Evolutionary conservation across 495 filamentous ascomycete species (phyloP).

Genomic region (Xylaria curta): DNA sequence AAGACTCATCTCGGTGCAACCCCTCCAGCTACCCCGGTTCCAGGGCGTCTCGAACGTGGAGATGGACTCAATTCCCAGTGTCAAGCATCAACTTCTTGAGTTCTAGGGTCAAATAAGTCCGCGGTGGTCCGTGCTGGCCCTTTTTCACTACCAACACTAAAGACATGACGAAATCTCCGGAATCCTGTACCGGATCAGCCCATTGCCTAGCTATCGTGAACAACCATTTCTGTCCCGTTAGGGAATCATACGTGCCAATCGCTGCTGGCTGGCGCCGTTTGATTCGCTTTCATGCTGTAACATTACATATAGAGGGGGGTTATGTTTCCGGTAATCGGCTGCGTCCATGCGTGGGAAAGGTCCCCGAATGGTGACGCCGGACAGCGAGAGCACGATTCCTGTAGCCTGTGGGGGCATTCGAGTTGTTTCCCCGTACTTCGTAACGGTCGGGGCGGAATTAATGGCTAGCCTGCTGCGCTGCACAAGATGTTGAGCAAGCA

Average conservation of each 20-base stretch:
- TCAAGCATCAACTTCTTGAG: not conserved
- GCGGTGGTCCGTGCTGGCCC: not conserved
- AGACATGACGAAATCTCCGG: conserved; percentile 16
- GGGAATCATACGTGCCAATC: not conserved
- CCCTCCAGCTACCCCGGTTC: conserved; percentile 19
- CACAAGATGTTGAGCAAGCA: not conserved
- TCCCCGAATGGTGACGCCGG: conserved; percentile 21
- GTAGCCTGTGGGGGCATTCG: not conserved
- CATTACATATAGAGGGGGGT: not conserved
- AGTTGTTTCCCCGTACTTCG: conserved; percentile 18
- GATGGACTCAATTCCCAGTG: conserved; percentile 1
- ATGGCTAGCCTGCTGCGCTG: not conserved
- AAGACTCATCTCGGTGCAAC: conserved; percentile 20
- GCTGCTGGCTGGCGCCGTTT: conserved; percentile 3
- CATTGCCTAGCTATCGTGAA: not conserved
- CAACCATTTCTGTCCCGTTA: not conserved
- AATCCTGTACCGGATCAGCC: conserved; percentile 25
- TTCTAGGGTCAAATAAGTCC: not conserved
- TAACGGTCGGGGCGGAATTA: conserved; percentile 13
- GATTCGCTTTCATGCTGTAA: conserved; percentile 2
- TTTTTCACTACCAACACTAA: not conserved
- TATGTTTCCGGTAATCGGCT: conserved; percentile 24
- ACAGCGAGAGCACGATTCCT: conserved; percentile 25
- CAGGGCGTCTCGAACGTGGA: conserved; percentile 22
- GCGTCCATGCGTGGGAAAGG: not conserved